phyloP scores from a whole-genome alignment of 176 grass and related monocot species.

The Elaeis guineensis region DNA sequence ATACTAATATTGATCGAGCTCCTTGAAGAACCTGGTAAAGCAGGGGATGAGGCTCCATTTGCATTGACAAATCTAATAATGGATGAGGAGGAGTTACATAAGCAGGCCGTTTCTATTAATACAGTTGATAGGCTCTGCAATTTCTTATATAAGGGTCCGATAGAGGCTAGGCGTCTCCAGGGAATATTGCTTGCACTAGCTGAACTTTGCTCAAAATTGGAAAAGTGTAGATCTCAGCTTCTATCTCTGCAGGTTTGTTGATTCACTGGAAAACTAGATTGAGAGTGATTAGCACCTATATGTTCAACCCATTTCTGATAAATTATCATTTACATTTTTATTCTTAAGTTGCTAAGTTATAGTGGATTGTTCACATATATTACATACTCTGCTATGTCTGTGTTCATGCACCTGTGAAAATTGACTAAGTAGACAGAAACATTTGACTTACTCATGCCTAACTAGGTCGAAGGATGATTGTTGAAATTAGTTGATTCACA shows the following conservation, averaged over 20 bases:
- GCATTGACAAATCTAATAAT: slow-evolving; percentile 73
- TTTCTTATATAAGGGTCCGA: slow-evolving; percentile 41
- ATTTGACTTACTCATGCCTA: too few species aligned
- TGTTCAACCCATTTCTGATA: too few species aligned
- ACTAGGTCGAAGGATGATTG: too few species aligned
- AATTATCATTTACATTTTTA: too few species aligned
- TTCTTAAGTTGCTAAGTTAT: too few species aligned
- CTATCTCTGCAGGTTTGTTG: slow-evolving; percentile 37
- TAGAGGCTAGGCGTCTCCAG: slow-evolving; percentile 55
- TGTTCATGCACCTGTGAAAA: too few species aligned
- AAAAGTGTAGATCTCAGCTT: slow-evolving; percentile 79
- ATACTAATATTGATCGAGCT: slow-evolving; percentile 86
- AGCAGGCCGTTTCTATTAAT: slow-evolving; percentile 61
- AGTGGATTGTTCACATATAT: too few species aligned
- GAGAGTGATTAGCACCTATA: not conserved
- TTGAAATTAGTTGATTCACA: too few species aligned
- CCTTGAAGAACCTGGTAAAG: slow-evolving; percentile 62
- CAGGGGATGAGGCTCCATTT: slow-evolving; percentile 87
- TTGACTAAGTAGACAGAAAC: too few species aligned
- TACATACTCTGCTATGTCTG: too few species aligned
- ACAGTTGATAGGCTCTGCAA: slow-evolving; percentile 71
- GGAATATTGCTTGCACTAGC: slow-evolving; percentile 84
- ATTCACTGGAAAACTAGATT: slow-evolving; percentile 3
- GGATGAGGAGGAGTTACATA: slow-evolving; percentile 85
- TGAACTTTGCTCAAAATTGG: slow-evolving; percentile 86